phyloP scores from a whole-genome alignment of 306 rosid genomes.

The Cucumis hystrix region DNA sequence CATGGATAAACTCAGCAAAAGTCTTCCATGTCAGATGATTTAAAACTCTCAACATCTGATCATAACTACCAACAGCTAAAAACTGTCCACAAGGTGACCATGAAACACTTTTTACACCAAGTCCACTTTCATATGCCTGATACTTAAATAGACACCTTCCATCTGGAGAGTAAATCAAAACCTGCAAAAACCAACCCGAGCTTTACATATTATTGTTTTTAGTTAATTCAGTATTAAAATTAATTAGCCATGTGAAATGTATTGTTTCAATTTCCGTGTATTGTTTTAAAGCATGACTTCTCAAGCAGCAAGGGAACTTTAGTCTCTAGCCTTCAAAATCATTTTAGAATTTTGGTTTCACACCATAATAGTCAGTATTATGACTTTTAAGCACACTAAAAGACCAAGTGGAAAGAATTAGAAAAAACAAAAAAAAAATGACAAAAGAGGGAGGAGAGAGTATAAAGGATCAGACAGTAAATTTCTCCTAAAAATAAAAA shows the following conservation, averaged over 20 bases:
- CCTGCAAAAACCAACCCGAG: constrained; percentile 41
- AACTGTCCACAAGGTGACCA: constrained; percentile 99
- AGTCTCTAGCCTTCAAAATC: not conserved
- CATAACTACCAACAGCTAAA: constrained; percentile 95
- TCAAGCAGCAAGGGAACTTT: not conserved
- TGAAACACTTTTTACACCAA: constrained; percentile 85
- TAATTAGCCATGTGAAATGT: not conserved
- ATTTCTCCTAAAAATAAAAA: too few species aligned
- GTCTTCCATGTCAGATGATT: constrained; percentile 95
- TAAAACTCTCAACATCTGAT: constrained; percentile 90
- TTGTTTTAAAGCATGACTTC: not conserved
- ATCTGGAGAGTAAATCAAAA: constrained; percentile 86
- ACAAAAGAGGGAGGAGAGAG: not conserved
- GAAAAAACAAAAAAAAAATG: not conserved
- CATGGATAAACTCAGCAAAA: constrained; percentile 94
- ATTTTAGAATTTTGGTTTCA: not conserved
- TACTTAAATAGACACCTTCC: constrained; percentile 91
- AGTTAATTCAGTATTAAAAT: not conserved
- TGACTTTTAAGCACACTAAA: not conserved
- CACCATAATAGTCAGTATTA: not conserved
- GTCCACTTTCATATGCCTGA: constrained; percentile 94
- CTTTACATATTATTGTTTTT: not conserved
- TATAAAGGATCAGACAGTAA: not conserved
- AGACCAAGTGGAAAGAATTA: not conserved
- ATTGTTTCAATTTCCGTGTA: not conserved